Evolutionary conservation across 495 filamentous ascomycete species (phyloP), one percentile per base, ranked within the genome.

Genomic region (Aspergillus heteromorphus): DNA sequence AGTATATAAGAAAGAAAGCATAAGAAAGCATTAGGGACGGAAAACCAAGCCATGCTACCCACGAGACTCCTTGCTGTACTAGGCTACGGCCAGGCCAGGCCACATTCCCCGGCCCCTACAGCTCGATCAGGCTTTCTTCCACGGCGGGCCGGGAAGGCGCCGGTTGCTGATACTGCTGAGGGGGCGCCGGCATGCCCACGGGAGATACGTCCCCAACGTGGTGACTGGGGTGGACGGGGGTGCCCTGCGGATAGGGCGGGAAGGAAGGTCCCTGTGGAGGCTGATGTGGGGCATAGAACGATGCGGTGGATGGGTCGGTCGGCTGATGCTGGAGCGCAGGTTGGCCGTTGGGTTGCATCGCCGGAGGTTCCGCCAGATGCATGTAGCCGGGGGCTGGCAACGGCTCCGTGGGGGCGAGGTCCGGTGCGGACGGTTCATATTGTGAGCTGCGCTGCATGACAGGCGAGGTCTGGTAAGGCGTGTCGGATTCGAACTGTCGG

Each of bases 51-150:
- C 23, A 27, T 27, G 23, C 23, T 27, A 27, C 23, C 23, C 23
- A 27, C 7, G n/a, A n/a, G n/a, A n/a, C n/a, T n/a, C n/a, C n/a
- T n/a, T n/a, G n/a, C n/a, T n/a, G n/a, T n/a, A n/a, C 23, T 27
- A 3, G 7, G 3, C 23, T 27, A 8, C 36, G 34, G 8, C 40
- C 34, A 27, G 45, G 34, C 14, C 49, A 36, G 30, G 34, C 14
- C 49, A 36, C 23, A 19, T 27, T 3, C 17, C 31, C 29, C 47
- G 17, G 6, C 14, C 21, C 51, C 57, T 71, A 81, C 51, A 81
- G 67, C 60, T 97, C 92, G 71, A 97, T 97, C 68, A 97, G 73
- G 62, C 87, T 91, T 71, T 97, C 92, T 70, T 97, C 92, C 53
- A 89, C 77, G 25, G 54, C 70, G 13, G 82, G 79, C 10, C 82